These are phyloP conservation scores for Craterostigma plantagineum DNA, from an alignment of 257 asterid species.

Conservation along the genomic window DNA sequence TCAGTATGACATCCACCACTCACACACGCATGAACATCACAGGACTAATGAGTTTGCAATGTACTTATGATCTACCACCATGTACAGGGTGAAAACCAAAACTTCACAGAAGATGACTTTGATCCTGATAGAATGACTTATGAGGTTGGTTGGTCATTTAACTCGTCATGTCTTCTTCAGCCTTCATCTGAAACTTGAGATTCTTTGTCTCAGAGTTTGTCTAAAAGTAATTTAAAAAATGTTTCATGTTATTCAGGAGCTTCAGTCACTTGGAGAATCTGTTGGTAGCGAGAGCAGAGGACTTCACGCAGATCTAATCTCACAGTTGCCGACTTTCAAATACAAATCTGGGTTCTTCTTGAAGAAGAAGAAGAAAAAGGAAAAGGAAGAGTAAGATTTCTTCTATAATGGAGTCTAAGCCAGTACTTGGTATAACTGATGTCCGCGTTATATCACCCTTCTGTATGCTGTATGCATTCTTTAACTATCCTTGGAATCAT, in stretches of 20 bases:
- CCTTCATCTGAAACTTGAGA: background rate
- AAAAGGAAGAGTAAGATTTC: slow-evolving; percentile 29
- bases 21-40: too few relatives aligned
- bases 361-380: slow-evolving; percentile 22
- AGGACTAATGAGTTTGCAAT: too few relatives aligned
- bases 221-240: background rate
- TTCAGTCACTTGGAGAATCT: slow-evolving; percentile 64
- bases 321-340: slow-evolving; percentile 60
- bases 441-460: too few relatives aligned
- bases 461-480: too few relatives aligned
- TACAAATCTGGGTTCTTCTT: slow-evolving; percentile 47
- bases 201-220: background rate
- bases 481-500: too few relatives aligned
- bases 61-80: too few relatives aligned
- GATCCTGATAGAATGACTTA: too few relatives aligned
- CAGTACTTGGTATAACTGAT: background rate
- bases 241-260: slow-evolving; percentile 27
- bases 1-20: too few relatives aligned
- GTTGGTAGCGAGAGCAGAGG: slow-evolving; percentile 68
- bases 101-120: too few relatives aligned
- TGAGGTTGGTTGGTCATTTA: too few relatives aligned
- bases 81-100: too few relatives aligned
- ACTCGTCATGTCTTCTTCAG: background rate
- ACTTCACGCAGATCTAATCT: slow-evolving; percentile 48
- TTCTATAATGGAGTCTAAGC: background rate